Conservation (phyloP, 1,139 yeast genomes). For the Geotrichum australiense region DNA sequence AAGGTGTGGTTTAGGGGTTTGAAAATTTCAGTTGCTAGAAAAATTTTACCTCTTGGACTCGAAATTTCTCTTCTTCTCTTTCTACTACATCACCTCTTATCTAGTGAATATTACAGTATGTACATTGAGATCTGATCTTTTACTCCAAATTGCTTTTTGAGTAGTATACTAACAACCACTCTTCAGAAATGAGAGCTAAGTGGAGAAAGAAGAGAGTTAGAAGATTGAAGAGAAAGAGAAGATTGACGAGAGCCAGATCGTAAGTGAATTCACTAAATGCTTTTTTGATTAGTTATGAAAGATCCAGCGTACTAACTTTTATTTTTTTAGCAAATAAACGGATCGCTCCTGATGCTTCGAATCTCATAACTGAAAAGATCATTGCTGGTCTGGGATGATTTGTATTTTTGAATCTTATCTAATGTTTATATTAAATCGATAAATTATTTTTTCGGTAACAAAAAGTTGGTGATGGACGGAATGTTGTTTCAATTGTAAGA, state of each 20-base stretch:
- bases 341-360: constrained; percentile 7
- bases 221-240: constrained; percentile 99
- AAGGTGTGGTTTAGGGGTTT: too few species aligned
- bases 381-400: too few species aligned
- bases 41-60: too few species aligned
- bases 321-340: constrained; percentile 15
- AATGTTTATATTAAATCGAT: too few species aligned
- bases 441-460: too few species aligned
- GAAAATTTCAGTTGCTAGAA: too few species aligned
- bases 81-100: constrained; percentile 13
- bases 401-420: too few species aligned
- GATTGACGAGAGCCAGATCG: constrained; percentile 98
- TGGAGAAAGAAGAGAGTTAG: constrained; percentile 99
- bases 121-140: not conserved
- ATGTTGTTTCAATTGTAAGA: too few species aligned
- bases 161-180: constrained; percentile 4
- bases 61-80: constrained; percentile 5
- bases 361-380: constrained; percentile 1
- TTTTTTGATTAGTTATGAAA: not conserved
- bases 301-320: constrained; percentile 1
- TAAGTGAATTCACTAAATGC: constrained; percentile 16
- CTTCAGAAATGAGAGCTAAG: constrained; percentile 31
- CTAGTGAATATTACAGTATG: constrained; percentile 14
- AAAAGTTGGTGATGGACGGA: too few species aligned
- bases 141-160: not conserved